Evolutionary conservation across 202 grass and related monocot species (phyloP), one percentile per base, ranked within the genome.

Genomic region (Hordeum pubiflorum): DNA sequence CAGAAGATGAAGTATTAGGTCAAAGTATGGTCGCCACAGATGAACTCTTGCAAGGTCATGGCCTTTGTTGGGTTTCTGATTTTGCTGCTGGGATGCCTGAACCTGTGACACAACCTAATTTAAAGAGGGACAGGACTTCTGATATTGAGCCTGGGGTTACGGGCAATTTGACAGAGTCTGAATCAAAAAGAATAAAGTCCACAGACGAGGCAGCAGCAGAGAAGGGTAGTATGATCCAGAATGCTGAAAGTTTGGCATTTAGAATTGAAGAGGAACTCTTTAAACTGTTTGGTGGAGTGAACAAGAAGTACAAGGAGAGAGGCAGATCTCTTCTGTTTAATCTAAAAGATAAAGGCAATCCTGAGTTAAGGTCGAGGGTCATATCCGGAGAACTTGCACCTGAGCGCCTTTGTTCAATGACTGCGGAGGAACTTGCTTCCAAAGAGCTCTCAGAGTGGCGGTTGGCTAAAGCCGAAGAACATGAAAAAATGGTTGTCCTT

Each of bases 241-340:
- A 89, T 63, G 86, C 87, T 69, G 89, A 91, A 88, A 75, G 18
- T 58, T 87, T 99, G 88, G 89, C 92, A 74, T 88, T 76, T 81
- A 91, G 74, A 86, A 96, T 99, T 87, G 96, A 99, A 85, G 86
- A 90, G 58, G 96, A 96, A 54, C 75, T 99, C 36, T 99, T 96
- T 62, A 87, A 83, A 80, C 81, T 96, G 44, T 99, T 93, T 85
- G 86, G 88, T 62, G 92, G 96, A 78, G 96, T 99, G 50, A 99
- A 93, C 84, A 99, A 99, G 82, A 99, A 99, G 82, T 99, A 99
- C 68, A 99, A 91, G 80, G 96, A 99, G 86, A 90, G 89, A 75
- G 96, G 92, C 59, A 92, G 96, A 64, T 99, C 96, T 77, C 89
- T 99, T 73, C 82, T 93, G 58, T 99, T 99, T 56, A 99, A 99